A percentile compares a stretch with the other conserved stretches of the same genome.
Evolutionary conservation across 129 eudicot genomes (phyloP).

Genomic region (Saussurea involucrata): DNA sequence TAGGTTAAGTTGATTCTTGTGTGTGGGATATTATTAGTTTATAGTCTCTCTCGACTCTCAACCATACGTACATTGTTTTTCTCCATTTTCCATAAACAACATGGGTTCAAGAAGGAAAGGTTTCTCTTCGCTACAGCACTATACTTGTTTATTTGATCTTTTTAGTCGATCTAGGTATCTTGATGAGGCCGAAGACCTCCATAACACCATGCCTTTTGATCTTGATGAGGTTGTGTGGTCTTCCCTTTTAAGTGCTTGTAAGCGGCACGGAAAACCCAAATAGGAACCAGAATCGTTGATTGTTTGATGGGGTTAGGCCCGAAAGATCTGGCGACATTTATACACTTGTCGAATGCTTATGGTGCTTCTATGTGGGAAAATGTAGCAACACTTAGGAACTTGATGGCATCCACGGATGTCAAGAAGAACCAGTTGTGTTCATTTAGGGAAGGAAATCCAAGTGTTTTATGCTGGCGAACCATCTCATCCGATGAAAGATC

Average conservation of each 20-base stretch:
- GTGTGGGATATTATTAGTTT: too few species aligned
- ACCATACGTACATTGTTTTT: too few species aligned
- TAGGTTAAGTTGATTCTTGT: too few species aligned
- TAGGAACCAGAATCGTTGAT: constrained; percentile 67
- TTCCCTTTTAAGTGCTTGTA: constrained; percentile 71
- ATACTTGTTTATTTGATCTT: constrained; percentile 81
- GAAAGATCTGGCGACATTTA: constrained; percentile 55
- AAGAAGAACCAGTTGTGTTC: constrained; percentile 77
- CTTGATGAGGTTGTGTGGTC: constrained; percentile 95
- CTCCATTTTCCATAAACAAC: too few species aligned
- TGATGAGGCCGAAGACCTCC: constrained; percentile 70
- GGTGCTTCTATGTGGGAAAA: constrained; percentile 75
- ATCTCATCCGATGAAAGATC: constrained; percentile 48
- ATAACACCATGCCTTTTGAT: constrained; percentile 65
- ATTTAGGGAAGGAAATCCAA: constrained; percentile 60
- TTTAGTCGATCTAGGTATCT: constrained; percentile 74
- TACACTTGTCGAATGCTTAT: constrained; percentile 60
- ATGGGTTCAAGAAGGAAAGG: too few species aligned
- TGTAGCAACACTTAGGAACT: constrained; percentile 63
- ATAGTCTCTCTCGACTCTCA: too few species aligned
- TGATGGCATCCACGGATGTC: constrained; percentile 55
- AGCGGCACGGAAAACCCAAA: constrained; percentile 45
- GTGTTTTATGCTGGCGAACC: constrained; percentile 77
- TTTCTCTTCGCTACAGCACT: constrained; percentile 76
- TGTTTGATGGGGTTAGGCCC: constrained; percentile 56